These are phyloP conservation scores for Mycena indigotica DNA, from an alignment of 768 basidiomycete genomes.

Conservation along the genomic window DNA sequence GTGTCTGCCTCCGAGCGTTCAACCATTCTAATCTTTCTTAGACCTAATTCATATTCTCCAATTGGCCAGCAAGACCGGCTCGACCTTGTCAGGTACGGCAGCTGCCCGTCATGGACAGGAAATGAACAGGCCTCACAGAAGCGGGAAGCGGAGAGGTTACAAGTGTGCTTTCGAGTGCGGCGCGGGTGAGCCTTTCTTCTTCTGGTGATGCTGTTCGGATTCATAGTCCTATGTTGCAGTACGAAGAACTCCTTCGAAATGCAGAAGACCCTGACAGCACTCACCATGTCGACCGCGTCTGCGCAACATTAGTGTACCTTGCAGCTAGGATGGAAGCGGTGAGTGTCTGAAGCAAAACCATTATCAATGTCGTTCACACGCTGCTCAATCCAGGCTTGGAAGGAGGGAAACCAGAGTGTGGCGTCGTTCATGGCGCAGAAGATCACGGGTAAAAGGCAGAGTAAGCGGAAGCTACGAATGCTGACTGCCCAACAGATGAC, in stretches of 20 bases:
- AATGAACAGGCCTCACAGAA: conserved; percentile 44
- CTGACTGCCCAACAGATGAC: too few species aligned
- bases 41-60: conserved; percentile 76
- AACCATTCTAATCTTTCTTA: conserved; percentile 35
- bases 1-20: conserved; percentile 31
- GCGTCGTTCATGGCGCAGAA: conserved; percentile 85
- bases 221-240: conserved; percentile 50
- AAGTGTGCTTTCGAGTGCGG: conserved; percentile 71
- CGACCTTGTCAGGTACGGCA: conserved; percentile 77
- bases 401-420: conserved; percentile 77
- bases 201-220: conserved; percentile 26
- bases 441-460: conserved; percentile 70
- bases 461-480: too few species aligned
- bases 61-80: conserved; percentile 80
- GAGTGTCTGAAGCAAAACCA: conserved; percentile 32
- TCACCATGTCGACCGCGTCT: conserved; percentile 63
- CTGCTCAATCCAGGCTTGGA: conserved; percentile 66
- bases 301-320: conserved; percentile 71
- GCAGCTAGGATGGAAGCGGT: conserved; percentile 88
- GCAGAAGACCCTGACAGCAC: conserved; percentile 56
- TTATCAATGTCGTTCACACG: conserved; percentile 25
- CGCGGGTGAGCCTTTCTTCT: conserved; percentile 53
- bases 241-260: conserved; percentile 71
- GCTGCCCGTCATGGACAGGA: conserved; percentile 22
- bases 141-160: conserved; percentile 65